Evolutionary conservation across 768 basidiomycete species (phyloP).

Genomic region (Phlegmacium glaucopus): DNA sequence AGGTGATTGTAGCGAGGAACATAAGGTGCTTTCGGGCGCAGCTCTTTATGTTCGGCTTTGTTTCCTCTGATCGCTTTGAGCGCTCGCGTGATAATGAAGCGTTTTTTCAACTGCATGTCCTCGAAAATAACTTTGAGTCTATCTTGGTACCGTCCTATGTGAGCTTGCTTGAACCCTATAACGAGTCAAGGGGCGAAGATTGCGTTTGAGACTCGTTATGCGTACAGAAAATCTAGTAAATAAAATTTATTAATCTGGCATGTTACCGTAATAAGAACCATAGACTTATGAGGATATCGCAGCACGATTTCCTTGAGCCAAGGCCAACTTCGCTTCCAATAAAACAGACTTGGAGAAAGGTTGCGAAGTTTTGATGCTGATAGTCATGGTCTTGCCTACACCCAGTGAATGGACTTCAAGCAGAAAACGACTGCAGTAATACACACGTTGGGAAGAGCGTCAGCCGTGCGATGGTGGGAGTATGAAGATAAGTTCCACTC

Average conservation of each 20-base stretch:
- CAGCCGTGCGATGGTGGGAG: too few relatives aligned
- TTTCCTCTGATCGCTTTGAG: slow-evolving; percentile 44
- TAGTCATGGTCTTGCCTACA: too few relatives aligned
- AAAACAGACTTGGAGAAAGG: slow-evolving; percentile 28
- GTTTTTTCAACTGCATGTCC: slow-evolving; percentile 37
- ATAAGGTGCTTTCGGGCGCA: slow-evolving; percentile 46
- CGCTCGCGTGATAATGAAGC: slow-evolving; percentile 46
- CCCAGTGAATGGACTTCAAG: too few relatives aligned
- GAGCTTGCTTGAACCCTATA: slow-evolving; percentile 29
- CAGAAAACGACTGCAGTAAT: too few relatives aligned
- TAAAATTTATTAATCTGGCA: background rate
- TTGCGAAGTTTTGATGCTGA: slow-evolving; percentile 25
- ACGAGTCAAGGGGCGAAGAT: slow-evolving; percentile 23
- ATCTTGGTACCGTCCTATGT: slow-evolving; percentile 49
- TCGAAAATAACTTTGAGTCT: slow-evolving; percentile 51
- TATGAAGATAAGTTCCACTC: too few relatives aligned
- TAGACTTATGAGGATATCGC: slow-evolving; percentile 21
- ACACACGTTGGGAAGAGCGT: too few relatives aligned
- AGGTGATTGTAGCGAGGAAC: slow-evolving; percentile 34
- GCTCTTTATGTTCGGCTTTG: slow-evolving; percentile 38
- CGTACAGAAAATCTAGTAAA: slow-evolving; percentile 8
- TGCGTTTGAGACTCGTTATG: slow-evolving; percentile 11
- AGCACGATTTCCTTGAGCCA: slow-evolving; percentile 24
- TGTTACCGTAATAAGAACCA: background rate
- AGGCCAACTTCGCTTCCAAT: slow-evolving; percentile 24